Base-by-base conservation (phyloP, 1,284 basidiomycete species). In the Nidula niveotomentosa region DNA sequence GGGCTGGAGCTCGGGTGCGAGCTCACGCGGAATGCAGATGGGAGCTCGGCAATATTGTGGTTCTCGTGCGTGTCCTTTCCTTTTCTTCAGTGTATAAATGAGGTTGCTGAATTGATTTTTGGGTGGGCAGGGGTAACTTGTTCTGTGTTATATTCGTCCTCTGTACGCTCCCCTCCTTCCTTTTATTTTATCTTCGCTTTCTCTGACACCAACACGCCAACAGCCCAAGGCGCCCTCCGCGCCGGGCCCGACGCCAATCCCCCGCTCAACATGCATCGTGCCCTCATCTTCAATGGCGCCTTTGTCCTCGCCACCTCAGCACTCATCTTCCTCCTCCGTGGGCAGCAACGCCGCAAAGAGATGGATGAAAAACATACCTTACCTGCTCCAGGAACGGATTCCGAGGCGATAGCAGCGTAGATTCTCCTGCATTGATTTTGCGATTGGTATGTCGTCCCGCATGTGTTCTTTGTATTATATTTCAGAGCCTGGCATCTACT, bases 1-100 rank as follows among this genome's bases (percentile, higher is more conserved):
- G 84, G 76, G 1, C 74, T 93, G 55, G 91, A 93, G 64, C 79
- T 93, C 23, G 86, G 78, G 8, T 86, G 84, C 45, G 91, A 93
- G 66, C 65, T 93, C 34, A 91, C 90, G 10, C 77, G 87, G 55
- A 91, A 90, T 62, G 81, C 90, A 2, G 88, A 90, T 57, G 85
- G 80, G 1, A 90, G 88, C 57, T 81, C 90, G 0, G 86, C 90
- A 0, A 65, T 90, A 30, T 63, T 93, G 18, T 93, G 90, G 90
- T 84, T 84, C 67, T 71, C 75, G 83, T 87, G 64, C 55, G 82
- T 75, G 18, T 15, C n/a, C 44, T 8, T 17, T 8, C 4, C 36
- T 12, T 53, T 12, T 50, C 35, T 46, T 52, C 48, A 15, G 47
- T 46, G 37, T 36, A 8, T 15, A 23, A 23, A 23, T 56, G 36